Conservation (phyloP, 2,329 filamentous ascomycete genomes). For the Paramyrothecium roridum region DNA sequence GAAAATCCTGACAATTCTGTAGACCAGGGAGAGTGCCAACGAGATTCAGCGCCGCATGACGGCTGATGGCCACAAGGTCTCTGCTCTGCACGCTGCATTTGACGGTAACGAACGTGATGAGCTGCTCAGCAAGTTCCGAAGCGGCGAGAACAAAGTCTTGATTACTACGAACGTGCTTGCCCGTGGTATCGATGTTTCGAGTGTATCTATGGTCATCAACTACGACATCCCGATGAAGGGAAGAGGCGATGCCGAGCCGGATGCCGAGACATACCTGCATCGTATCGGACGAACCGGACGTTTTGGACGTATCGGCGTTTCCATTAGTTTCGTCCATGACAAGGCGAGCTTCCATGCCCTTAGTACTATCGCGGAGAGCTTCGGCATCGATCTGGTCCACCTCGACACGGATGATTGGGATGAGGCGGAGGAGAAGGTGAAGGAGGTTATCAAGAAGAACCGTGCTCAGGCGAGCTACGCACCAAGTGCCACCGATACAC, state of each 20-base stretch:
- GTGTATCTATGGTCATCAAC: conserved; percentile 97
- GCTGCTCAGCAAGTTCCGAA: conserved; percentile 83
- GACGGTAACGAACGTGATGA: conserved; percentile 80
- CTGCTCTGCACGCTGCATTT: conserved; percentile 82
- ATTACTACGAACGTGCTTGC: conserved; percentile 97
- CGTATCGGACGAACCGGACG: conserved; percentile 95
- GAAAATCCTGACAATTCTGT: conserved; percentile 11
- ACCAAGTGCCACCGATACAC: conserved; percentile 39
- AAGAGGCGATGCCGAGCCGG: conserved; percentile 74
- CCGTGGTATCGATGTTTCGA: conserved; percentile 89
- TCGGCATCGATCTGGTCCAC: conserved; percentile 75
- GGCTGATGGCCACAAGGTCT: conserved; percentile 86
- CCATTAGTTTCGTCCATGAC: conserved; percentile 91
- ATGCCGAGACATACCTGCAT: conserved; percentile 95
- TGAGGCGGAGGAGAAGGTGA: conserved; percentile 76
- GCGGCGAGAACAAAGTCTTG: conserved; percentile 85
- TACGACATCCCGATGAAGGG: conserved; percentile 83
- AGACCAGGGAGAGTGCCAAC: conserved; percentile 82
- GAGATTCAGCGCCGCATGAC: conserved; percentile 85
- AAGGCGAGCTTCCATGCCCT: conserved; percentile 77
- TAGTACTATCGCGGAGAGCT: conserved; percentile 74
- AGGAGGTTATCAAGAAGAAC: conserved; percentile 74
- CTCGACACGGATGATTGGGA: conserved; percentile 91
- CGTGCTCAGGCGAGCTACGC: conserved; percentile 54
- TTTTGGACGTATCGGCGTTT: conserved; percentile 94